These are phyloP conservation scores for Saccharomycopsis hybrid DNA, from an alignment of 1,139 yeast species.

Conservation along the genomic window DNA sequence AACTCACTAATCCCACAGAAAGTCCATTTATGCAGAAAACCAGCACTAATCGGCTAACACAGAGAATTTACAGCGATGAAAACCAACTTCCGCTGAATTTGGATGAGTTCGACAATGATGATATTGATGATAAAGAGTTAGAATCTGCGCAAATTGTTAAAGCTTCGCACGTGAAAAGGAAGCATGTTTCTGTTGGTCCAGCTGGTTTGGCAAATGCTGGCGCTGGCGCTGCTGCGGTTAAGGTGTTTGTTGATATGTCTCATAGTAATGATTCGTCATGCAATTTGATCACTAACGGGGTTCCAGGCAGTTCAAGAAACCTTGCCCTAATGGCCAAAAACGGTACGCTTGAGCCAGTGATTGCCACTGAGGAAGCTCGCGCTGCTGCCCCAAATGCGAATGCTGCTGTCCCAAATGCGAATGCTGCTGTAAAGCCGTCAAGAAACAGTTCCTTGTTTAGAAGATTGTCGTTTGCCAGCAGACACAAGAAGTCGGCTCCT, in stretches of 20 bases:
- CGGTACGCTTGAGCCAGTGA: background rate
- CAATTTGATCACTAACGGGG: conserved; percentile 20
- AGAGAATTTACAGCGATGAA: conserved; percentile 9
- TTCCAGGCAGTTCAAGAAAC: conserved; percentile 13
- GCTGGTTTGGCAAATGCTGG: background rate
- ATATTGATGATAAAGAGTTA: conserved; percentile 2
- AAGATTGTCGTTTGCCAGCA: conserved; percentile 10
- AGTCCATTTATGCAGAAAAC: conserved; percentile 12
- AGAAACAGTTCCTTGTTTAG: conserved; percentile 18
- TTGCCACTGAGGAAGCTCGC: no score
- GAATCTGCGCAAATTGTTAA: conserved; percentile 3
- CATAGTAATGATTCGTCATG: conserved; percentile 14
- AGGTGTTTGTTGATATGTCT: conserved; percentile 9
- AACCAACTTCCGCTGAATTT: no score
- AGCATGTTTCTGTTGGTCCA: no score
- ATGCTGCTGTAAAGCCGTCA: background rate
- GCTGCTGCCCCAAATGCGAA: no score
- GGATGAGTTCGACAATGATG: no score
- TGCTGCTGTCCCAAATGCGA: no score
- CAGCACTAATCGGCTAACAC: conserved; percentile 7
- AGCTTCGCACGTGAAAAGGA: no score
- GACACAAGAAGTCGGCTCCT: background rate
- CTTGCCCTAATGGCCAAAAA: background rate
- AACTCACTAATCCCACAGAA: conserved; percentile 11
- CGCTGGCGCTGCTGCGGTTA: conserved; percentile 3